A percentile compares a stretch with the other conserved stretches of the same genome.
Conservation (phyloP, 108 stramenopile species). For the Skeletonema costatum region DNA sequence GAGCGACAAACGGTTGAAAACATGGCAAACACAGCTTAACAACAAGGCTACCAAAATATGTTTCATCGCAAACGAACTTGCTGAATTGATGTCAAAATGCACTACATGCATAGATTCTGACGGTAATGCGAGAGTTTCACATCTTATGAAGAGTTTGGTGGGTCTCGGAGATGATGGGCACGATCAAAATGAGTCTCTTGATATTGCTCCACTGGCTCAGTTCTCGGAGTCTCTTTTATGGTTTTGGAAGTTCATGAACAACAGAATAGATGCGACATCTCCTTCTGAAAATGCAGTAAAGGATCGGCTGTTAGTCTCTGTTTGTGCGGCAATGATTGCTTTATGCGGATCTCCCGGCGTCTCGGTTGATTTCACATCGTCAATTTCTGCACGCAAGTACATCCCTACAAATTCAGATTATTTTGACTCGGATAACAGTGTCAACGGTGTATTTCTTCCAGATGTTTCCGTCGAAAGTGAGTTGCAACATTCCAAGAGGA, state of each 20-base stretch:
- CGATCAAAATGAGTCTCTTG: neutral
- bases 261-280: constrained; percentile 22
- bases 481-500: constrained; percentile 14
- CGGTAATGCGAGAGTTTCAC: constrained; percentile 24
- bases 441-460: constrained; percentile 47
- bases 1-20: constrained; percentile 47
- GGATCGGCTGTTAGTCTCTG: constrained; percentile 49
- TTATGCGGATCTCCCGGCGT: constrained; percentile 66
- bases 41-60: constrained; percentile 49
- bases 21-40: constrained; percentile 42
- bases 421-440: constrained; percentile 80
- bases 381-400: neutral
- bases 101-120: constrained; percentile 43
- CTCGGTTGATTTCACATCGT: constrained; percentile 5
- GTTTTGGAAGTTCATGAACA: constrained; percentile 62
- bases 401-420: constrained; percentile 50
- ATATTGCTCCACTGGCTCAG: constrained; percentile 17
- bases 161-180: neutral
- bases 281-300: constrained; percentile 33
- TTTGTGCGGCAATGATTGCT: constrained; percentile 58
- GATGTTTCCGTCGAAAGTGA: constrained; percentile 26
- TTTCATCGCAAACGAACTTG: constrained; percentile 50
- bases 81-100: constrained; percentile 55
- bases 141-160: constrained; percentile 32
- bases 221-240: constrained; percentile 52